Evolutionary conservation across 768 basidiomycete genomes (phyloP), one percentile per base, ranked within the genome.

Genomic region (Mrakia blollopis): DNA sequence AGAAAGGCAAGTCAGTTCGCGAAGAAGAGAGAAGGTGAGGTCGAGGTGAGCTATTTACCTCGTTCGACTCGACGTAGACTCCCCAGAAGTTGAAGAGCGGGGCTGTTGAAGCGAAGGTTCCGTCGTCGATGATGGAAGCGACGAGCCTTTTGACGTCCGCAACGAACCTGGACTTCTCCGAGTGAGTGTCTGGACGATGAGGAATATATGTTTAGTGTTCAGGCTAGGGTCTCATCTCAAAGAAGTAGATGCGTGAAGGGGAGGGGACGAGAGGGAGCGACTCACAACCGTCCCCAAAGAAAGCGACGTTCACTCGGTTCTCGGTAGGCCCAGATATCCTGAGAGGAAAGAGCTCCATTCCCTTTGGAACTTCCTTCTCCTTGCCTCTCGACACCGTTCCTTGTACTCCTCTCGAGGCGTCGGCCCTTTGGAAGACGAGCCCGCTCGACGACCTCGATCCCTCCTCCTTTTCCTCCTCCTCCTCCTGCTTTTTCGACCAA

Each of bases 261-360:
- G 25, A 60, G 7, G n/a, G 50, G 32, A 25, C 0, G 39, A 23
- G 23, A 14, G 39, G 25, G 54, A 35, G 23, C 13, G 25, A 79
- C 81, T 78, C 67, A 83, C 83, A 84, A 37, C 83, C 83, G 76
- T 84, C 83, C 0, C 82, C 77, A 62, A 84, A 83, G 79, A 82
- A 83, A 37, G 80, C 82, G 11, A 83, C 78, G 70, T 83, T 80
- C 32, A 83, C 79, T 16, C 81, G 54, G 23, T 82, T 80, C 23
- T 70, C 35, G 47, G 72, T 75, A 6, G 63, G n/a, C n/a, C 82
- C 82, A 25, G 80, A 80, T 37, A 80, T 57, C 37, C 81, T 79
- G 41, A 84, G 68, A 18, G 68, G 30, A 23, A 79, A 30, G 10
- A 82, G 75, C 25, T 62, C 61, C 81, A 82, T 82, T 9, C 60